Conservation (phyloP, 768 basidiomycete species). For the Pleurotus sapidus region DNA sequence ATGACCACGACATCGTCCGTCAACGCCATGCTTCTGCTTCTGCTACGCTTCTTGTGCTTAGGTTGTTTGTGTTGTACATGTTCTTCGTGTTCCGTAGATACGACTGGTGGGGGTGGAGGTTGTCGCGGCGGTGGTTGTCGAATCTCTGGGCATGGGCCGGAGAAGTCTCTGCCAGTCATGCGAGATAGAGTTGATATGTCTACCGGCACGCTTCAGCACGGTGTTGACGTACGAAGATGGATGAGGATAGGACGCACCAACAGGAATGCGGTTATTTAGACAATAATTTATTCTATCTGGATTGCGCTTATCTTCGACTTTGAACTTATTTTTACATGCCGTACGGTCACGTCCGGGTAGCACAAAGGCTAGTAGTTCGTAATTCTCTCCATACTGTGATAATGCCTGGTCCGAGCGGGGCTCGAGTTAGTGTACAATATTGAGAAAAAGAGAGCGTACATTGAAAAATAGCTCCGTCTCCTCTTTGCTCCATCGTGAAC, state of each 20-base stretch:
- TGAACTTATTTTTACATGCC: constrained; percentile 93
- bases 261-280: constrained; percentile 72
- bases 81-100: constrained; percentile 15
- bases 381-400: constrained; percentile 88
- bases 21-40: constrained; percentile 16
- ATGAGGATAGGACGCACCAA: constrained; percentile 47
- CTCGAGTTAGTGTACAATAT: constrained; percentile 11
- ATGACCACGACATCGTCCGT: constrained; percentile 20
- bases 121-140: constrained; percentile 30
- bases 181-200: constrained; percentile 73
- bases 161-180: constrained; percentile 85
- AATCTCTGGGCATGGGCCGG: constrained; percentile 76
- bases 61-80: constrained; percentile 2
- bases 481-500: constrained; percentile 84
- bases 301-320: constrained; percentile 83
- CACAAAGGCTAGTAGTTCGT: constrained; percentile 85
- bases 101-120: constrained; percentile 13
- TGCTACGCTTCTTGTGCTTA: constrained; percentile 18
- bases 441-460: constrained; percentile 38
- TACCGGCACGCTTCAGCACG: constrained; percentile 21
- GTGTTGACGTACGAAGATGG: not conserved
- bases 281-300: constrained; percentile 71
- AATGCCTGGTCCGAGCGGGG: constrained; percentile 56
- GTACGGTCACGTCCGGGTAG: constrained; percentile 84
- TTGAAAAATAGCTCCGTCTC: constrained; percentile 89